Evolutionary conservation across 441 rosid genomes (phyloP), one percentile per base, ranked within the genome.

Genomic region (Gossypium laxum): DNA sequence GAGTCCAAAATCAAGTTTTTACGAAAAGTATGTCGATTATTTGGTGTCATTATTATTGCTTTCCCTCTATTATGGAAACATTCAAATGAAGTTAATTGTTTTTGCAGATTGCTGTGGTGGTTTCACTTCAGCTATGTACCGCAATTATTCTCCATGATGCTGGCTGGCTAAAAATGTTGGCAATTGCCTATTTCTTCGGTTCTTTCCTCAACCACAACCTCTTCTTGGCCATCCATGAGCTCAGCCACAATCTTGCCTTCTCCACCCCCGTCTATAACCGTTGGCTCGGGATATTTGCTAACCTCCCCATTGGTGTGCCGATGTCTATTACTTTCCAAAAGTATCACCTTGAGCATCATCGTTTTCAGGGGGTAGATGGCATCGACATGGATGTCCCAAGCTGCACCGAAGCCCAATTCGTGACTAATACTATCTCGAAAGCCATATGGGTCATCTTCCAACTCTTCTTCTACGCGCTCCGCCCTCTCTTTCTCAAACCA

Each of bases 291-390:
- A 89, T 93, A 54, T 86, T 93, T n/a, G 93, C 97, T 1, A 91
- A 93, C 66, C 90, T 93, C 61, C 98, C 98, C 24, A 81, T 93
- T 5, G 98, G 97, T 8, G 91, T 91, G 28, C 96, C 98, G 43
- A 93, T 92, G 96, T 87, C 98, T 0, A 85, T 92, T 19, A 92
- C 97, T 19, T 92, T 91, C 83, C 98, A 91, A 74, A 92, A 91
- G 79, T 91, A 91, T 76, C 98, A 91, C 82, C 98, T 89, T 5
- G 97, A 92, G 78, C 97, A 92, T 74, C 98, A 91, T 38, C 88
- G 93, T 43, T 92, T 85, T 77, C 98, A 92, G 81, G 98, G 98
- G 52, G 90, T 89, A 18, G 96, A 92, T 26, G 97, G 92, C 50
- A 71, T 91, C 1, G 96, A 92, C 66, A 89, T 89, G 98, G 96